Percentiles rank a stretch among this genome's conserved stretches.
Evolutionary conservation across 495 filamentous ascomycete genomes (phyloP).

Genomic region (Trichoderma erinaceum): DNA sequence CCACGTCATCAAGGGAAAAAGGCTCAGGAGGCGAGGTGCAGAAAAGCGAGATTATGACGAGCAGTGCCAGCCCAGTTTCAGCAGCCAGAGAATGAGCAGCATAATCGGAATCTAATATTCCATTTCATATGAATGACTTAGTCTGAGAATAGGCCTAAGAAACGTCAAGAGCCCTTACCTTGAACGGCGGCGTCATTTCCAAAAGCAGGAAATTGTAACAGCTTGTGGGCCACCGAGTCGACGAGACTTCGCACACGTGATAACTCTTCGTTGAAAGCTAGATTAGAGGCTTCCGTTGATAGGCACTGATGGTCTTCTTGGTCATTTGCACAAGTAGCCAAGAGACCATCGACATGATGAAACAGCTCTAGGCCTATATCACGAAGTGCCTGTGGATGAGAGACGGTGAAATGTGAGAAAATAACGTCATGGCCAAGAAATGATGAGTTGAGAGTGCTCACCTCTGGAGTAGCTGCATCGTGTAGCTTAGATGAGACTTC

Average conservation of each 20-base stretch:
- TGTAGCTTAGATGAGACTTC: background rate
- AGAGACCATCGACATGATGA: background rate
- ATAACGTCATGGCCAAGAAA: background rate
- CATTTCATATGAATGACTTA: background rate
- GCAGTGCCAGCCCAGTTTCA: background rate
- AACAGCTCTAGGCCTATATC: background rate
- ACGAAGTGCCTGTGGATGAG: background rate
- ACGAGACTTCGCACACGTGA: background rate
- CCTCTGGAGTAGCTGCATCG: background rate
- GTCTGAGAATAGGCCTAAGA: background rate
- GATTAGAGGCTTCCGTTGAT: background rate
- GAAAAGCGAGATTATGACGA: background rate
- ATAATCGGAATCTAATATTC: background rate
- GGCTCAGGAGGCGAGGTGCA: background rate
- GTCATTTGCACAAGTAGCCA: background rate
- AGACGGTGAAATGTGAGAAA: background rate
- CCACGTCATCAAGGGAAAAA: background rate
- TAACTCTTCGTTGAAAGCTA: background rate
- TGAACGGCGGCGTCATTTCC: background rate
- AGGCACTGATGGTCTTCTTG: background rate
- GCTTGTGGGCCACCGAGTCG: background rate
- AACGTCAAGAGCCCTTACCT: background rate
- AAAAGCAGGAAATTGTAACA: background rate
- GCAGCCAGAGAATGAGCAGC: background rate
- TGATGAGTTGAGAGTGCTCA: background rate